These are phyloP conservation scores for Phaeodactylum tricornutum DNA, from an alignment of 108 stramenopile genomes.

Conservation along the genomic window DNA sequence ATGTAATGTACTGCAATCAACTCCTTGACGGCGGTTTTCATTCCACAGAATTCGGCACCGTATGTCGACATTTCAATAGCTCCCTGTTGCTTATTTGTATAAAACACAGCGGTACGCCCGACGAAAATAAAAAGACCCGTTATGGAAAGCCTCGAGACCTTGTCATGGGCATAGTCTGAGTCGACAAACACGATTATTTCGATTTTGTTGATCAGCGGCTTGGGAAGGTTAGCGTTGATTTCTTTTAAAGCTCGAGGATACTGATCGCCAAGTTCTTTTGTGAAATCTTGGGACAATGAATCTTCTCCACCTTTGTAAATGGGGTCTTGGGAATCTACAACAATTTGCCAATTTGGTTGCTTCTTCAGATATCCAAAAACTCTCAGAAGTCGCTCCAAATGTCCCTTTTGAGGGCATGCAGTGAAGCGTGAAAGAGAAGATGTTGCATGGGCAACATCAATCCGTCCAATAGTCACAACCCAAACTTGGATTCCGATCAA, in stretches of 20 bases:
- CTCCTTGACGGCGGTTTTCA: too few relatives aligned
- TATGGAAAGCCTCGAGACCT: too few relatives aligned
- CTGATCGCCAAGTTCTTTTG: neutral
- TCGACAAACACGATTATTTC: neutral
- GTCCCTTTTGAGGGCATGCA: conserved; percentile 23
- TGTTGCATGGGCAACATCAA: conserved; percentile 22
- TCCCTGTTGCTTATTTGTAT: conserved; percentile 7
- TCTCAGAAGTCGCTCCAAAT: conserved; percentile 15
- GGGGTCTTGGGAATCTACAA: conserved; percentile 3
- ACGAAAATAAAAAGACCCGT: too few relatives aligned
- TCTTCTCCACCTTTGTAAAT: neutral
- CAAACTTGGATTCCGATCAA: conserved; percentile 23
- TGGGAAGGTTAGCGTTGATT: neutral
- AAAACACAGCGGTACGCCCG: conserved; percentile 5
- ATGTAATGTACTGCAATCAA: too few relatives aligned
- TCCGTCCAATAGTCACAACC: conserved; percentile 25
- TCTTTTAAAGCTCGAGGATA: conserved; percentile 2
- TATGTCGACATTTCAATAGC: too few relatives aligned
- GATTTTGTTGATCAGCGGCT: neutral
- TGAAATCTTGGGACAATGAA: neutral
- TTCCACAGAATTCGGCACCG: too few relatives aligned
- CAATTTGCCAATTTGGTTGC: neutral
- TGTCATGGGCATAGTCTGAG: too few relatives aligned
- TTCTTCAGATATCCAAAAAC: conserved; percentile 18
- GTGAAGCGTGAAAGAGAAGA: conserved; percentile 21